Conservation (phyloP, 2,329 filamentous ascomycete species). For the Penicillium occitanis region DNA sequence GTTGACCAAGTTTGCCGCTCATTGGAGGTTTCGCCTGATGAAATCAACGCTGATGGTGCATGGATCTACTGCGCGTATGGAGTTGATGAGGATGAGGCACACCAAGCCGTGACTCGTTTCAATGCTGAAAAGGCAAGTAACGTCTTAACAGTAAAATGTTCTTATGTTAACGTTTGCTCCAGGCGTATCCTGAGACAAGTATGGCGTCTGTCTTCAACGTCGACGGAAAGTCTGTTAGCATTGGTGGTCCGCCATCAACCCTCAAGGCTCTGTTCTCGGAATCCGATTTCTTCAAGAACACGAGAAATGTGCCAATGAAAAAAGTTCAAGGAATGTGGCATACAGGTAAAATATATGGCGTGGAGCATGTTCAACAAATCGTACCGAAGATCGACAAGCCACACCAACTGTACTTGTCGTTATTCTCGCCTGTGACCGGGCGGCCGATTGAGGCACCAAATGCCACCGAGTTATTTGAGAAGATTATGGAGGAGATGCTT, state of each 20-base stretch:
- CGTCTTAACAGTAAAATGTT: no score
- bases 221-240: background rate
- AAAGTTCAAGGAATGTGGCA: background rate
- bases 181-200: background rate
- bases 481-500: background rate
- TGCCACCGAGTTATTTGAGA: no score
- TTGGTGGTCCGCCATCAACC: background rate
- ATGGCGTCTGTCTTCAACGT: background rate
- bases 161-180: no score
- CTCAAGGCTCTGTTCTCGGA: background rate
- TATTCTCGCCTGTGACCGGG: background rate
- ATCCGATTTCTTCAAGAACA: background rate
- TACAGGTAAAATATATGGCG: background rate
- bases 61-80: background rate
- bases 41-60: background rate
- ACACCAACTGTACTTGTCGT: background rate
- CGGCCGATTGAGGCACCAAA: background rate
- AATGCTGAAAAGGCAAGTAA: background rate
- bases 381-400: background rate
- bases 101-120: background rate
- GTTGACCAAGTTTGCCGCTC: background rate
- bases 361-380: background rate
- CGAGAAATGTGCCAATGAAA: background rate
- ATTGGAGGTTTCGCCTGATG: background rate
- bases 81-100: no score